Evolutionary conservation across 2,329 filamentous ascomycete species (phyloP), one percentile per base, ranked within the genome.

Genomic region (Calonectria pteridis): DNA sequence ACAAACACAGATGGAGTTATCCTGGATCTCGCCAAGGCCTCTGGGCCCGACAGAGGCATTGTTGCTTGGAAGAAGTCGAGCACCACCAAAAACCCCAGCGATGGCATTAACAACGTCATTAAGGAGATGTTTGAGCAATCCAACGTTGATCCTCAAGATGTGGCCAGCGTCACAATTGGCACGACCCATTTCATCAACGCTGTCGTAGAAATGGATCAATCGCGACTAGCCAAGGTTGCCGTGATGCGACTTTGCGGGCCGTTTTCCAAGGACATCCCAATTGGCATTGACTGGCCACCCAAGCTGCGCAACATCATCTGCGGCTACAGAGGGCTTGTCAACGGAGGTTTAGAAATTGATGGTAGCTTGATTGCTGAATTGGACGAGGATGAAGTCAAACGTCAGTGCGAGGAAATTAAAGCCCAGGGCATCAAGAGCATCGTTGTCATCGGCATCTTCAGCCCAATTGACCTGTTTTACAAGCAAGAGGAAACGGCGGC

Each of bases 131-230:
- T 89, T 66, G 63, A 79, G 20, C 70, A 80, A 1, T 78, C 82
- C 6, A 55, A 59, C 6, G 77, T 85, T 26, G 66, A 78, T 46
- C 82, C 84, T 0, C 76, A 78, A 0, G 77, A 84, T 9, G 82
- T 90, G 31, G 84, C 86, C 13, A 86, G 85, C 73, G 84, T 89
- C 26, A 87, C 86, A 10, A 88, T 90, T 75, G 88, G 88, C 66
- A 89, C 87, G 2, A 90, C 89, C 1, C 89, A 91, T 73, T 91
- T 91, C 76, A 85, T 91, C 76, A 91, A 91, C 74, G 89, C 89
- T 29, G 87, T 91, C 4, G 83, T 91, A 0, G 88, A 90, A 80
- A 82, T 85, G 23, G 88, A 91, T 73, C 82, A 82, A 11, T 76
- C 83, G 1, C 84, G 87, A 1, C 81, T 91, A 5, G 83, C 85